Evolutionary conservation across 1,284 basidiomycete genomes (phyloP), one percentile per base, ranked within the genome.

Genomic region (Rhodotorula sp.): DNA sequence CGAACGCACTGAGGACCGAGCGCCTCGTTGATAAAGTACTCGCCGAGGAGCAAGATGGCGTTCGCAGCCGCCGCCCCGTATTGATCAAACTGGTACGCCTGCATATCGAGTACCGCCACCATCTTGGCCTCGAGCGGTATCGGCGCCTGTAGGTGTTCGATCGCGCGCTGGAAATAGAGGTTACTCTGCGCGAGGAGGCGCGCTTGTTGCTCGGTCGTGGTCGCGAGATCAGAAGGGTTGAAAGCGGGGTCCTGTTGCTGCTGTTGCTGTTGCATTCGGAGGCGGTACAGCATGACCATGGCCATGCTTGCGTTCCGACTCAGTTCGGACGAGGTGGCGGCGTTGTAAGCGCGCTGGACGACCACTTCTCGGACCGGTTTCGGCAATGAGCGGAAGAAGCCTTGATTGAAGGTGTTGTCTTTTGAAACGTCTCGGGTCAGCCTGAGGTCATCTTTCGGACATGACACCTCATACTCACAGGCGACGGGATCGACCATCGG

Each of bases 61-160:
- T 68, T 64, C 12, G 71, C 58, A 0, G 73, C 73, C 0, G 71
- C 71, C 1, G 73, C 71, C 1, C 73, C 73, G 16, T 34, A 67
- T 21, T 65, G 66, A 29, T 75, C 73, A 26, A 66, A 70, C 65
- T 74, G 65, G 58, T 68, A 71, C 21, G 64, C 58, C 47, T 72
- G 71, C 47, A 75, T 60, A 52, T 75, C 73, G 31, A 75, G 58
- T 0, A 68, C 52, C 3, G 73, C 70, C 12, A 74, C 65, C 48
- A 72, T 51, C 43, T 75, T 72, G 26, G 71, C 71, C 31, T 75
- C 73, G 51, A 75, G 58, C 10, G 73, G 73, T 18, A 75, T 72
- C 39, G 67, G 73, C 48, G 66, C 52, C 43, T 74, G 69, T 5
- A 71, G 52, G 51, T 69, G 70, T 62, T 68, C 68, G 63, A 74